Conservation (phyloP, 2,329 filamentous ascomycete genomes). For the Aspergillus sp. region DNA sequence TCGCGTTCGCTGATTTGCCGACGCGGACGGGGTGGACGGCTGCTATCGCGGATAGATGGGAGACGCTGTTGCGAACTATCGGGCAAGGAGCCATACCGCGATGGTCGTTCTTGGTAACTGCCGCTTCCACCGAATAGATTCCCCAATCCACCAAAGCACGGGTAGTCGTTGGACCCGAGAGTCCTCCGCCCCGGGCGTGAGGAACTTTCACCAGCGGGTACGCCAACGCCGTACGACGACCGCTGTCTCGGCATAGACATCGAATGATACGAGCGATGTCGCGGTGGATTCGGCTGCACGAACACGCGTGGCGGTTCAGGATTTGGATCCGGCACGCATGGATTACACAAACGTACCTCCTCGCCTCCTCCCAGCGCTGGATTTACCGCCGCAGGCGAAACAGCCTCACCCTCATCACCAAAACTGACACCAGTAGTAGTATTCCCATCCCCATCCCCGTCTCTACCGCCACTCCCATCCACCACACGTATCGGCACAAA, state of each 20-base stretch:
- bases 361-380: slow-evolving; percentile 57
- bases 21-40: slow-evolving; percentile 7
- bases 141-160: slow-evolving; percentile 7
- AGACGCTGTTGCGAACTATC: slow-evolving; percentile 3
- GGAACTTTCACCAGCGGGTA: slow-evolving; percentile 1
- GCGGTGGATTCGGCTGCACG: slow-evolving; percentile 11
- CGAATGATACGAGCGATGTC: slow-evolving; percentile 22
- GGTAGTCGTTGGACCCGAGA: slow-evolving; percentile 19
- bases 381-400: slow-evolving; percentile 29
- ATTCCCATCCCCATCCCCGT: background rate
- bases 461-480: background rate
- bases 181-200: slow-evolving; percentile 19
- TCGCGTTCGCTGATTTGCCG: slow-evolving; percentile 36
- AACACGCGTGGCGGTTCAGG: slow-evolving; percentile 46
- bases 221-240: slow-evolving; percentile 1
- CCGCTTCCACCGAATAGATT: slow-evolving; percentile 3
- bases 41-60: slow-evolving; percentile 1
- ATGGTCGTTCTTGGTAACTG: slow-evolving; percentile 10
- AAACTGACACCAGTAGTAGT: slow-evolving; percentile 9
- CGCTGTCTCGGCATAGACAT: slow-evolving; percentile 12
- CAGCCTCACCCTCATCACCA: slow-evolving; percentile 37
- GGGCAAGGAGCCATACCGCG: slow-evolving; percentile 11
- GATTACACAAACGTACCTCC: slow-evolving; percentile 64
- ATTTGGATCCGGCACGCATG: slow-evolving; percentile 65
- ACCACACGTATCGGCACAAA: slow-evolving; percentile 18